A percentile compares a stretch with the other conserved stretches of the same genome.
Evolutionary conservation across 495 filamentous ascomycete genomes (phyloP).

Genomic region (Aspergillus baeticus): DNA sequence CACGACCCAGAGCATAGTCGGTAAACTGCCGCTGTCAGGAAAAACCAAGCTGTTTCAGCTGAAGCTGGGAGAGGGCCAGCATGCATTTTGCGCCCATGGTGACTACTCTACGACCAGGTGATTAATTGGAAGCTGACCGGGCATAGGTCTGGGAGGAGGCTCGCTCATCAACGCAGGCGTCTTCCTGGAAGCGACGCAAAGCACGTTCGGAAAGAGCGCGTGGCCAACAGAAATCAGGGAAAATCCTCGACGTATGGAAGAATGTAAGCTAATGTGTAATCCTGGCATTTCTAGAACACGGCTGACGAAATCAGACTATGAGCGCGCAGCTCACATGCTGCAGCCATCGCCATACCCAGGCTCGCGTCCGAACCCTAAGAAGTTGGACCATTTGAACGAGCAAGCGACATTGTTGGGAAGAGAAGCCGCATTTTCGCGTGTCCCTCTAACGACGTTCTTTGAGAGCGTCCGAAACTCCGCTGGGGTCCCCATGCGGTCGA

Average conservation of each 20-base stretch:
- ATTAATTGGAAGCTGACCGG: background rate
- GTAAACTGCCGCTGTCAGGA: conserved; percentile 22
- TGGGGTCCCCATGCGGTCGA: conserved; percentile 61
- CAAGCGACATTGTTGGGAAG: conserved; percentile 53
- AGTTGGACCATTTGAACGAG: conserved; percentile 54
- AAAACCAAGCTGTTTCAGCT: conserved; percentile 64
- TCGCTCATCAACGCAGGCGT: conserved; percentile 69
- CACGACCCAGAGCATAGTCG: background rate
- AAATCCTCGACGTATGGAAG: conserved; percentile 39
- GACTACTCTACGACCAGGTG: conserved; percentile 12
- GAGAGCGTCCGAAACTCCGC: conserved; percentile 56
- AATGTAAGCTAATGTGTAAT: conserved; percentile 43
- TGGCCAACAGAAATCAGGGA: conserved; percentile 62
- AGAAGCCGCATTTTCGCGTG: conserved; percentile 52
- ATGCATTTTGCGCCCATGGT: conserved; percentile 66
- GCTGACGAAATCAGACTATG: conserved; percentile 45
- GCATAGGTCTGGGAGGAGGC: conserved; percentile 60
- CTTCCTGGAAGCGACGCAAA: conserved; percentile 58
- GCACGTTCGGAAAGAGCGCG: conserved; percentile 49
- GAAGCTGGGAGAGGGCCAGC: conserved; percentile 62
- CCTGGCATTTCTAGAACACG: background rate
- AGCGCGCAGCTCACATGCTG: conserved; percentile 53
- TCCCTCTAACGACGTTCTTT: conserved; percentile 63
- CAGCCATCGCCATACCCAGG: conserved; percentile 59
- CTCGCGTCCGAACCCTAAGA: conserved; percentile 52